Evolutionary conservation across 2,329 filamentous ascomycete genomes (phyloP).

Genomic region (Pleurostoma richardsiae): DNA sequence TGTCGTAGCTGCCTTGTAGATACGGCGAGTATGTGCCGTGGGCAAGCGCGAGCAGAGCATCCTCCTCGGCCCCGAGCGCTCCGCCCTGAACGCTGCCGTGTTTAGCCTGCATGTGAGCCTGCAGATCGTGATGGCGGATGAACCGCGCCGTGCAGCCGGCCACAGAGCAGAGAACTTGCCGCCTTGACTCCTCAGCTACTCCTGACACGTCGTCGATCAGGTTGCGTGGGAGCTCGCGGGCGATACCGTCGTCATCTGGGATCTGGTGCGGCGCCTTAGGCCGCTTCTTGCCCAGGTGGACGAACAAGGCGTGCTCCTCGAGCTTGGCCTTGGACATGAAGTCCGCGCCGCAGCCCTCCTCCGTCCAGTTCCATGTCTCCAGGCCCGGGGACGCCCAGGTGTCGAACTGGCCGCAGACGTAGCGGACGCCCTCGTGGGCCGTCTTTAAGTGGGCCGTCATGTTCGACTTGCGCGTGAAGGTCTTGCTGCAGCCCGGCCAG

Average conservation of each 20-base stretch:
- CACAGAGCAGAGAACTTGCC: slow-evolving; percentile 36
- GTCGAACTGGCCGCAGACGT: slow-evolving; percentile 70
- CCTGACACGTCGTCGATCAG: slow-evolving; percentile 39
- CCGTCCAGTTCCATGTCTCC: slow-evolving; percentile 53
- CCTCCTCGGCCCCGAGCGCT: neutral
- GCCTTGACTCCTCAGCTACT: slow-evolving; percentile 28
- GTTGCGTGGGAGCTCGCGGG: slow-evolving; percentile 11
- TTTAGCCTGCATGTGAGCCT: slow-evolving; percentile 33
- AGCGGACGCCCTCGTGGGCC: slow-evolving; percentile 71
- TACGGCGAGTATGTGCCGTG: neutral
- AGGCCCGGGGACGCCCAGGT: slow-evolving; percentile 54
- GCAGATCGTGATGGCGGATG: slow-evolving; percentile 43
- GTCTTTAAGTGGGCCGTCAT: slow-evolving; percentile 73
- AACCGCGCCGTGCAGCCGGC: slow-evolving; percentile 40
- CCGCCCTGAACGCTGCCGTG: slow-evolving; percentile 10
- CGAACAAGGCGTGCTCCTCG: slow-evolving; percentile 78
- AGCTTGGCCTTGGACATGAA: slow-evolving; percentile 75
- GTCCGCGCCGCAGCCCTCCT: slow-evolving; percentile 66
- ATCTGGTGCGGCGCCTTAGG: slow-evolving; percentile 19
- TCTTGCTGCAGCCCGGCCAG: slow-evolving; percentile 63
- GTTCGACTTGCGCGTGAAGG: slow-evolving; percentile 81
- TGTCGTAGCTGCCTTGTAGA: too few species aligned
- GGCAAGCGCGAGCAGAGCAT: slow-evolving; percentile 7
- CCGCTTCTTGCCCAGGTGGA: slow-evolving; percentile 63
- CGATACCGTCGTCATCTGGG: slow-evolving; percentile 6